Evolutionary conservation across 768 basidiomycete species (phyloP), one percentile per base, ranked within the genome.

Genomic region (Flagelloscypha sp.): DNA sequence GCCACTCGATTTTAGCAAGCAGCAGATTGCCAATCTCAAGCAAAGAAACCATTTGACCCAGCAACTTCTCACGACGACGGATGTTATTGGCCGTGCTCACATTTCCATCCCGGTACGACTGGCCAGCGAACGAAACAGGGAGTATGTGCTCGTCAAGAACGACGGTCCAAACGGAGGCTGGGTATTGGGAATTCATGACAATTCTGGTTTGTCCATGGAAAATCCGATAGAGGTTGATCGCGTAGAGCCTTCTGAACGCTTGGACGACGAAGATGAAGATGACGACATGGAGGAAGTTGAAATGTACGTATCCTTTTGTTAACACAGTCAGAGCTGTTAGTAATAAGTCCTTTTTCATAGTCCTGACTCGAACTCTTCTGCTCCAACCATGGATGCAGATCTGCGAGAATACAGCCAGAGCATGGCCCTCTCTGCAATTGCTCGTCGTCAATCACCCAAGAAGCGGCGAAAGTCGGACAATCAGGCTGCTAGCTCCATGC

Each of bases 131-230:
- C 66, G 93, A 42, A 97, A 98, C 50, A 81, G 77, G 54, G 80
- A 95, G 55, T 99, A 99, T 57, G 67, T 97, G n/a, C 66, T 99
- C 40, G 69, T 98, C 40, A 94, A 94, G 64, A 94, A 95, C 48
- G 79, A 88, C 43, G 81, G 82, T 22, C 75, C 62, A 11, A 79
- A 74, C 15, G 92, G 93, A 2, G 95, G 95, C 1, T 99, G 95
- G 94, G 78, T 93, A 25, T 63, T 99, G 12, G 94, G 94, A 3
- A 81, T 97, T 27, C 70, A 85, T 31, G 88, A 95, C 47, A 75
- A 85, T 34, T n/a, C n/a, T n/a, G n/a, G n/a, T n/a, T 90, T 93
- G 12, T 87, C 85, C 6, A 69, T 67, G 39, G 69, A 76, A 32
- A 88, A 87, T 45, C 93, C 93, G 5, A 97, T 97, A 39, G 72